Base-by-base conservation (phyloP, 176 grass and related monocot species). In the Carex parvula region DNA sequence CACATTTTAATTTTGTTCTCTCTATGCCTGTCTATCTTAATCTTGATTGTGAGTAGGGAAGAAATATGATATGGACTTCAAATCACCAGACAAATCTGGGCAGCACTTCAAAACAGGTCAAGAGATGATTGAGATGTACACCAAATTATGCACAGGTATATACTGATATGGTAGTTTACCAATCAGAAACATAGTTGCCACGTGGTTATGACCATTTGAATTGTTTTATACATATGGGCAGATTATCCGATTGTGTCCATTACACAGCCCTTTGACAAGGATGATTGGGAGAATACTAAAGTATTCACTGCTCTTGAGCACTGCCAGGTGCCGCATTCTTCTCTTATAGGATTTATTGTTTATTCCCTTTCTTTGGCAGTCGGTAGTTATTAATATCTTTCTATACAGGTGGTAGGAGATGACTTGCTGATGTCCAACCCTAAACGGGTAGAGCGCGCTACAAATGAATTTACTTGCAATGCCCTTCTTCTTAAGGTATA, bases 281-380 rank as follows among this genome's bases (percentile, higher is more conserved):
- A 99, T 88, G 96, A 99, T 29, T 99, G 93, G 93, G 96, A 99
- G 69, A 89, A 90, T 80, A 95, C 89, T 2, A 99, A 99, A 87
- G 87, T 92, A 64, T 92, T 99, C 60, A 95, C 92, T 84, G 84
- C 89, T 32, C 89, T 99, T 80, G 85, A 87, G 73, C 81, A 92
- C 24, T 99, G 96, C 54, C 93, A 99, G 93, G 96, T 99, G 24
- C 30, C 14, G 41, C 81, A 65, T 10, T 80, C 10, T 86, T 76
- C 68, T 83, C 54, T 75, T 46, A 59, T 84, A 81, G 44, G 4
- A 48, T 55, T 39, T 82, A 56, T 26, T 60, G n/a, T 64, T 88
- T 56, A 33, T 21, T 55, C 39, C 82, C 29, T 21, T 65, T 67
- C 76, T 90, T 20, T 86, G 83, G 50, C 17, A 26, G 79, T 80